phyloP scores from a whole-genome alignment of 306 rosid genomes.

The Ormosia emarginata region DNA sequence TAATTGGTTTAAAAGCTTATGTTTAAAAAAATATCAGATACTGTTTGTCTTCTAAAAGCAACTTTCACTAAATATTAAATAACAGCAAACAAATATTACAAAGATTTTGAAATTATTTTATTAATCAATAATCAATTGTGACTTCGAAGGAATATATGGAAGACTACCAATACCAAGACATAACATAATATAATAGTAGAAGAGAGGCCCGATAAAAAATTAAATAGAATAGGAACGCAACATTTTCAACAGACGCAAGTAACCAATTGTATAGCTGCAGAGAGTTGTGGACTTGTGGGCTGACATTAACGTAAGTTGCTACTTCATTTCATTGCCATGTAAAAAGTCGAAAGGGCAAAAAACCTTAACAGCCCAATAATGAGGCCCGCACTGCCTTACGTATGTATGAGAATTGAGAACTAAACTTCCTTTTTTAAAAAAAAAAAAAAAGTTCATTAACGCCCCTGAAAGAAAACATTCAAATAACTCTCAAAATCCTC shows the following conservation, averaged over 20 bases:
- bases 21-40: not conserved
- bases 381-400: too few relatives aligned
- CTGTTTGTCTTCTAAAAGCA: constrained; percentile 10
- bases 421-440: too few relatives aligned
- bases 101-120: not conserved
- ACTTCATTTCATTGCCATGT: not conserved
- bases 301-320: not conserved
- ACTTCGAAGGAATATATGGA: not conserved
- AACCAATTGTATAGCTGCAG: not conserved
- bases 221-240: not conserved
- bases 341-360: not conserved
- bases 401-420: too few relatives aligned
- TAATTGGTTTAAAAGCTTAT: not conserved
- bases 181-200: too few relatives aligned
- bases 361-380: not conserved
- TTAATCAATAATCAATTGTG: not conserved
- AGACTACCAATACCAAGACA: not conserved
- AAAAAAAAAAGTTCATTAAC: too few relatives aligned
- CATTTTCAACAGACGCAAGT: too few relatives aligned
- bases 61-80: not conserved
- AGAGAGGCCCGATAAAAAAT: not conserved
- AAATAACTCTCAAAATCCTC: too few relatives aligned
- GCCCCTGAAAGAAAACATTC: too few relatives aligned
- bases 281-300: not conserved
- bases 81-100: not conserved